phyloP scores from a whole-genome alignment of 768 basidiomycete genomes.

The Auriscalpium orientale region DNA sequence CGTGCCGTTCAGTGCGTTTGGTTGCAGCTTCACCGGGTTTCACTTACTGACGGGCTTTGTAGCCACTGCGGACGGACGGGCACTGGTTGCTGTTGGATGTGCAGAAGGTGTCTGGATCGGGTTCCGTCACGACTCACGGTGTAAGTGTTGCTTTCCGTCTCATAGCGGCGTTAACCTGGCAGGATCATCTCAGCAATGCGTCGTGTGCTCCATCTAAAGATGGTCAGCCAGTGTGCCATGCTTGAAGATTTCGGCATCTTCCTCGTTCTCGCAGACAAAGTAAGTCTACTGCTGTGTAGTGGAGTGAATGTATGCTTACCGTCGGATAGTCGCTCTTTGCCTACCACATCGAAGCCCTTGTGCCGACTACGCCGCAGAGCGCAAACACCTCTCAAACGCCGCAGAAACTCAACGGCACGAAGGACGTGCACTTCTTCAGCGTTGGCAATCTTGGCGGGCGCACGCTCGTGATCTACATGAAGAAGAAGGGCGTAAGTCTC shows the following conservation, averaged over 20 bases:
- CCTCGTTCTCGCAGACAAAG: constrained; percentile 91
- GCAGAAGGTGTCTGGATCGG: constrained; percentile 96
- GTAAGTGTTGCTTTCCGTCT: constrained; percentile 34
- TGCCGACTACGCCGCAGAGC: constrained; percentile 74
- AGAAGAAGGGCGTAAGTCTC: constrained; percentile 74
- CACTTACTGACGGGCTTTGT: not conserved
- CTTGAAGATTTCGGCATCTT: constrained; percentile 95
- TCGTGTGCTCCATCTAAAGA: constrained; percentile 87
- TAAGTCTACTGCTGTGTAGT: constrained; percentile 16
- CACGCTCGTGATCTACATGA: constrained; percentile 92
- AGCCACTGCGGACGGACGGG: constrained; percentile 81
- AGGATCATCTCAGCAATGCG: constrained; percentile 58
- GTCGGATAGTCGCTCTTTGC: constrained; percentile 69
- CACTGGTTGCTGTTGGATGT: constrained; percentile 88
- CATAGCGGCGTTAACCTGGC: not conserved
- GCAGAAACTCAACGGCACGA: constrained; percentile 83
- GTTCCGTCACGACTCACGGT: constrained; percentile 79
- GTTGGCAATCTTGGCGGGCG: constrained; percentile 83
- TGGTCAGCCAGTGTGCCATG: constrained; percentile 94
- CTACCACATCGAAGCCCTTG: constrained; percentile 92
- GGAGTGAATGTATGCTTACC: not conserved
- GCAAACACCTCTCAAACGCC: constrained; percentile 69
- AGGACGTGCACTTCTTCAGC: constrained; percentile 94
- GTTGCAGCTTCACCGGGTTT: constrained; percentile 5
- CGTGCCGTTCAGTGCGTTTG: constrained; percentile 73